Conservation (phyloP, 768 basidiomycete genomes). For the Macrolepiota fuliginosa region DNA sequence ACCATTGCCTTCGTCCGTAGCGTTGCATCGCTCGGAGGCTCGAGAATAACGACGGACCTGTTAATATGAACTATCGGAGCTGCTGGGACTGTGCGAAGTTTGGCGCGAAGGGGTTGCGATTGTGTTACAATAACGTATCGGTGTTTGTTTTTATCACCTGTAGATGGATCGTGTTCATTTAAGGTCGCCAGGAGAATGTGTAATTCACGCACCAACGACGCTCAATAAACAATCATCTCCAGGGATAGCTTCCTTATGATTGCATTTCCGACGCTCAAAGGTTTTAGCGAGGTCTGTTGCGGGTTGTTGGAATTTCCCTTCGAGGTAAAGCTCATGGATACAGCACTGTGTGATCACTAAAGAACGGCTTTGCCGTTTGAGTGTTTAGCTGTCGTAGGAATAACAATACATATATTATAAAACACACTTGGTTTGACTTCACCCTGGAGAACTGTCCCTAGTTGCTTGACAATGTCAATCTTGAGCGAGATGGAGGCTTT, state of each 20-base stretch:
- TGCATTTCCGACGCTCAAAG: slow-evolving; percentile 93
- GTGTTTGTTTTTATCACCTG: slow-evolving; percentile 85
- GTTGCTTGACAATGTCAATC: slow-evolving; percentile 73
- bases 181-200: neutral
- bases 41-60: slow-evolving; percentile 89
- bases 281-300: slow-evolving; percentile 88
- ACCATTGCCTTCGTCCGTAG: slow-evolving; percentile 64
- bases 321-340: slow-evolving; percentile 89
- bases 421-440: slow-evolving; percentile 87
- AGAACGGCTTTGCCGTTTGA: slow-evolving; percentile 43
- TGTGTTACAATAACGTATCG: slow-evolving; percentile 90
- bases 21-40: slow-evolving; percentile 83
- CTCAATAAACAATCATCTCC: slow-evolving; percentile 80
- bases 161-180: neutral
- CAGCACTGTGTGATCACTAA: slow-evolving; percentile 99
- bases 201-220: slow-evolving; percentile 66
- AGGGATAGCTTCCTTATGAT: slow-evolving; percentile 84
- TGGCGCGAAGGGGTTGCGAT: slow-evolving; percentile 65
- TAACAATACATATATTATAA: slow-evolving; percentile 3
- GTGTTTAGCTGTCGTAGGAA: slow-evolving; percentile 17
- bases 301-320: slow-evolving; percentile 69
- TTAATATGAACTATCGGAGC: slow-evolving; percentile 91
- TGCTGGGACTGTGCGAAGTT: slow-evolving; percentile 73
- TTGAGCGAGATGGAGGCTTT: slow-evolving; percentile 64
- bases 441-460: slow-evolving; percentile 79